These are phyloP conservation scores for Solanum phureja DNA, from an alignment of 257 asterid species.

Conservation along the genomic window DNA sequence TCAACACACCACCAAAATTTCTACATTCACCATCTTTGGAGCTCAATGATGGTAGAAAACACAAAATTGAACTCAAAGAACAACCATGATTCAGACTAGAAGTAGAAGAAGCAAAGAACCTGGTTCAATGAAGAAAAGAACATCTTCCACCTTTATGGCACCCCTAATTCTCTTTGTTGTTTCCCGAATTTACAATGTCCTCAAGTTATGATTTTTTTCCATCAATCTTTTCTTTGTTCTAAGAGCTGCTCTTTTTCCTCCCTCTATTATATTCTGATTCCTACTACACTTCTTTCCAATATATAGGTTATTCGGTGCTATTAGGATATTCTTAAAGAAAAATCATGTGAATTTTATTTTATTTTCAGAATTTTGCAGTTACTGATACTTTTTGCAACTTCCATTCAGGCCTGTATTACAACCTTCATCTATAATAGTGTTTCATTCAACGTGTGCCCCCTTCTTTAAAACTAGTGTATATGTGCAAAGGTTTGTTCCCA, in stretches of 20 bases:
- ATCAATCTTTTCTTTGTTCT: background rate
- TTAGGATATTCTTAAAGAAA: background rate
- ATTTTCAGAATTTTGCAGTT: background rate
- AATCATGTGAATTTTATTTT: background rate
- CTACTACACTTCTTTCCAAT: background rate
- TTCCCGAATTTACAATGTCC: background rate
- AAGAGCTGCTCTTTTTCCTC: background rate
- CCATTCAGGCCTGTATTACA: background rate
- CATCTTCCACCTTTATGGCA: background rate
- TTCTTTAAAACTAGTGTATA: background rate
- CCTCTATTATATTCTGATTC: background rate
- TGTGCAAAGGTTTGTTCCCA: background rate
- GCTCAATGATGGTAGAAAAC: background rate
- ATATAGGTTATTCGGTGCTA: background rate
- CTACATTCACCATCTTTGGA: background rate
- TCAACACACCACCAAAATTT: background rate
- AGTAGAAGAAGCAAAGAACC: background rate
- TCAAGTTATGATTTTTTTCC: background rate
- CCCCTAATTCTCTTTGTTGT: background rate
- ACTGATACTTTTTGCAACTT: background rate
- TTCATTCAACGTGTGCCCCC: background rate
- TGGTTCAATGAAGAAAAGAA: background rate
- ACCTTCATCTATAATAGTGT: background rate
- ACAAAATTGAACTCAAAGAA: background rate
- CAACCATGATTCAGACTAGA: background rate